These are phyloP conservation scores for Beauveria sp. DNA, from an alignment of 2,329 filamentous ascomycete species.

Conservation along the genomic window DNA sequence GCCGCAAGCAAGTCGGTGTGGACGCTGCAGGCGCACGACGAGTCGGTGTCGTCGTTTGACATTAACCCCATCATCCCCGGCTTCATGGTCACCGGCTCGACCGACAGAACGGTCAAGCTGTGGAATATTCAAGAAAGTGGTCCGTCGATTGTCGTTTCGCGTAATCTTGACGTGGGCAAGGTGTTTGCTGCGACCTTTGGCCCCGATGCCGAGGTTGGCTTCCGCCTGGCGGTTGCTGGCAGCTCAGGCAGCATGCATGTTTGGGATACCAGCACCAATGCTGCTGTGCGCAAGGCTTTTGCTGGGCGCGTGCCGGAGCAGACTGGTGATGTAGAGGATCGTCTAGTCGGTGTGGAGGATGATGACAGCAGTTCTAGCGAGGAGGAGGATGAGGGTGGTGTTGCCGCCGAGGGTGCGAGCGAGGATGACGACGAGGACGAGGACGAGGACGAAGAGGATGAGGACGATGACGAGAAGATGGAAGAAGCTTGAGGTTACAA, in stretches of 20 bases:
- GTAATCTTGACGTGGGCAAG: constrained; percentile 89
- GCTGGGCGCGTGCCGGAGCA: constrained; percentile 55
- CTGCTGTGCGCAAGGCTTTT: constrained; percentile 76
- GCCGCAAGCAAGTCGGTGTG: constrained; percentile 77
- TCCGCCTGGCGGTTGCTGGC: constrained; percentile 85
- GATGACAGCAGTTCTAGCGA: constrained; percentile 60
- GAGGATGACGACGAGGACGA: constrained; percentile 38
- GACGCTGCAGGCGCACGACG: constrained; percentile 92
- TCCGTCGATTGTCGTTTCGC: constrained; percentile 82
- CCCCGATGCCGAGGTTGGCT: constrained; percentile 83
- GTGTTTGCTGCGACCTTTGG: constrained; percentile 89
- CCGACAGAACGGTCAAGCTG: constrained; percentile 90
- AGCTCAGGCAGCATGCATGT: constrained; percentile 90
- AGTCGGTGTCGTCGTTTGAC: constrained; percentile 85
- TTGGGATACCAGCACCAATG: constrained; percentile 95
- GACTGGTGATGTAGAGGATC: constrained; percentile 58
- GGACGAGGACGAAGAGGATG: constrained; percentile 40
- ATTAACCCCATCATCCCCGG: constrained; percentile 85
- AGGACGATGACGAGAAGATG: constrained; percentile 47
- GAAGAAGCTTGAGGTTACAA: background rate
- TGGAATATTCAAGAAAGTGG: constrained; percentile 83
- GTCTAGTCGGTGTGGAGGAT: constrained; percentile 65
- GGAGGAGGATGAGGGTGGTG: constrained; percentile 44
- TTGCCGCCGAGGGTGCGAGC: constrained; percentile 35
- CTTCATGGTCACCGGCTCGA: constrained; percentile 87